Base-by-base conservation (phyloP, 2,329 filamentous ascomycete species). In the Pyrenophora tritici-repentis region DNA sequence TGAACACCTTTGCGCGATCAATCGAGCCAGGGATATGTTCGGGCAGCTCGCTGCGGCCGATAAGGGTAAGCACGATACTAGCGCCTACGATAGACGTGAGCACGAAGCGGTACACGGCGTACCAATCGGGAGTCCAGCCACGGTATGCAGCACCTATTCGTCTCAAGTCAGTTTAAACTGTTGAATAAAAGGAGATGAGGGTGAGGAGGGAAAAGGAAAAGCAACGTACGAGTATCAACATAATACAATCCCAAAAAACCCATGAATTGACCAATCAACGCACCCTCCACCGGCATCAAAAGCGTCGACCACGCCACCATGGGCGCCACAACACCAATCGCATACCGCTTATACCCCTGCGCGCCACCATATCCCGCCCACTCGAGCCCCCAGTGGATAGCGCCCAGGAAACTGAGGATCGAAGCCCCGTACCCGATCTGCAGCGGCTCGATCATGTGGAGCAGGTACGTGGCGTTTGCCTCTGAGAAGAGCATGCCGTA, bases 371-470 rank as follows among this genome's bases (percentile, higher is more conserved):
- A 86, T 76, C 87, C 78, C 42, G 89, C 89, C 73, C 87, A 95
- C 75, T 96, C 91, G 14, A 96, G 81, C 48, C 92, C 92, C 89
- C 93, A 97, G 75, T 97, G 93, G 66, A 96, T 86, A 29, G 92
- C 92, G 37, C 93, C 93, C 1, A 97, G 83, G 80, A 96, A 97
- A 22, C 91, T 96, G 64, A 96, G 89, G 65, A 96, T 94, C 50
- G 95, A 85, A 40, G 92, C 93, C 47, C 93, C 92, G 65, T 95
- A 96, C 52, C 91, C 92, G 47, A 97, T 83, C 75, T 97, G 93
- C 45, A 97, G 77, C 10, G 91, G 91, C 76, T 96, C 91, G 24
- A 96, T 79, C 13, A 91, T 73, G 59, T 87, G 82, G 8, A 97
- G 81, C 47, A 91, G 78, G 18, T 88, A 76, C 54, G 86, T 84